Evolutionary conservation across 139 green algal species (phyloP).

Genomic region (Chlorella vulgaris): DNA sequence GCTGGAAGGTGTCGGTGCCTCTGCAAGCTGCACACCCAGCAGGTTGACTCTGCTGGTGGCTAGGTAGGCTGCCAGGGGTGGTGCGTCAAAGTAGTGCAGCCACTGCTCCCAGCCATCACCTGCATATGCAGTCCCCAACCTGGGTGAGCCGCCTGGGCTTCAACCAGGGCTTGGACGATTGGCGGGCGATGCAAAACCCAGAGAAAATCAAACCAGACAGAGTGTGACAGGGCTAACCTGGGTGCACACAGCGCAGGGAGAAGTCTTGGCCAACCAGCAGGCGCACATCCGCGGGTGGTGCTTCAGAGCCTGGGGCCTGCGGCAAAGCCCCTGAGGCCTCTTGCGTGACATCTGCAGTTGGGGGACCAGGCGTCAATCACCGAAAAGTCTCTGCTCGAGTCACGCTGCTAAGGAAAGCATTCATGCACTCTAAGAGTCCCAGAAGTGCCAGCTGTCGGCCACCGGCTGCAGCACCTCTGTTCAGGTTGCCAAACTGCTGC

Average conservation of each 20-base stretch:
- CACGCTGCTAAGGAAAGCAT: too few relatives aligned
- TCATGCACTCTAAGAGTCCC: too few relatives aligned
- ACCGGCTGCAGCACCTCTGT: too few relatives aligned
- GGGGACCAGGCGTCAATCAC: background rate
- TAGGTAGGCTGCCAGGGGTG: constrained; percentile 68
- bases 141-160: background rate
- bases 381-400: too few relatives aligned
- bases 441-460: too few relatives aligned
- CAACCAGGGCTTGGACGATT: background rate
- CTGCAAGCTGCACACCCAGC: constrained; percentile 3
- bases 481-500: background rate
- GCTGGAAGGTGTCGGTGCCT: background rate
- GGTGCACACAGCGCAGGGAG: constrained; percentile 56
- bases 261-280: constrained; percentile 40
- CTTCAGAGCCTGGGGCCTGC: background rate
- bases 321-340: background rate
- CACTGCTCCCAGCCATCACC: constrained; percentile 59
- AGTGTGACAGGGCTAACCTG: too few relatives aligned
- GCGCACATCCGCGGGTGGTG: constrained; percentile 5
- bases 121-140: background rate
- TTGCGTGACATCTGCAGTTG: background rate
- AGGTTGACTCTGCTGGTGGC: constrained; percentile 43
- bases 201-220: background rate
- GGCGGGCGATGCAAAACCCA: background rate
- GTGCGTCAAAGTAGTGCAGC: constrained; percentile 63